Evolutionary conservation across 2,329 filamentous ascomycete genomes (phyloP).

Genomic region (Phyllosticta citribraziliensis): DNA sequence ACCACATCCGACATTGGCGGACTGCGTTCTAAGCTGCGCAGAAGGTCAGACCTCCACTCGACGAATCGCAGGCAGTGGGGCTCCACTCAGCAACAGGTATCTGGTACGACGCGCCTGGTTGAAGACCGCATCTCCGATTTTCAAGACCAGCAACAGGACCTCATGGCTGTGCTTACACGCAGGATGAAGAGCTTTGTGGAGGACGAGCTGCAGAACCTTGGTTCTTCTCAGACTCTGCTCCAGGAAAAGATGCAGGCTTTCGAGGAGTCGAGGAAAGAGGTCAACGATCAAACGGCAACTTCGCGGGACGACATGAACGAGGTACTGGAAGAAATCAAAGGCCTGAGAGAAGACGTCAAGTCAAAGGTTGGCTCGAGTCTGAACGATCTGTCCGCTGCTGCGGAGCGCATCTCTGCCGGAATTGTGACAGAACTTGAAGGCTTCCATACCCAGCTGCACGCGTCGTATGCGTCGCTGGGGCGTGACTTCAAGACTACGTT

Average conservation of each 20-base stretch:
- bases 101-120: slow-evolving; percentile 65
- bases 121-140: slow-evolving; percentile 67
- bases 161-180: slow-evolving; percentile 57
- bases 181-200: slow-evolving; percentile 70
- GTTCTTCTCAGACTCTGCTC: slow-evolving; percentile 59
- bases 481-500: slow-evolving; percentile 81
- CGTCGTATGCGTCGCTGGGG: slow-evolving; percentile 73
- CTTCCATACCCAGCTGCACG: slow-evolving; percentile 75
- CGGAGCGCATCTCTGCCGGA: slow-evolving; percentile 80
- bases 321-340: slow-evolving; percentile 86
- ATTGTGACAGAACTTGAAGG: slow-evolving; percentile 74
- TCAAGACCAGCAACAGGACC: slow-evolving; percentile 58
- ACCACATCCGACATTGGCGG: slow-evolving; percentile 74
- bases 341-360: slow-evolving; percentile 82
- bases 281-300: slow-evolving; percentile 56
- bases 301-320: slow-evolving; percentile 80
- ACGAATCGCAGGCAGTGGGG: slow-evolving; percentile 73
- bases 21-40: slow-evolving; percentile 74
- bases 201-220: slow-evolving; percentile 62
- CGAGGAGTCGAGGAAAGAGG: slow-evolving; percentile 54
- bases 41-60: slow-evolving; percentile 74
- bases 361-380: slow-evolving; percentile 74
- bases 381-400: slow-evolving; percentile 70
- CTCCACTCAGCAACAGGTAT: slow-evolving; percentile 63
- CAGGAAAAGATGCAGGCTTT: slow-evolving; percentile 60